phyloP scores from a whole-genome alignment of 495 filamentous ascomycete species.

The Hypoxylon rickii region DNA sequence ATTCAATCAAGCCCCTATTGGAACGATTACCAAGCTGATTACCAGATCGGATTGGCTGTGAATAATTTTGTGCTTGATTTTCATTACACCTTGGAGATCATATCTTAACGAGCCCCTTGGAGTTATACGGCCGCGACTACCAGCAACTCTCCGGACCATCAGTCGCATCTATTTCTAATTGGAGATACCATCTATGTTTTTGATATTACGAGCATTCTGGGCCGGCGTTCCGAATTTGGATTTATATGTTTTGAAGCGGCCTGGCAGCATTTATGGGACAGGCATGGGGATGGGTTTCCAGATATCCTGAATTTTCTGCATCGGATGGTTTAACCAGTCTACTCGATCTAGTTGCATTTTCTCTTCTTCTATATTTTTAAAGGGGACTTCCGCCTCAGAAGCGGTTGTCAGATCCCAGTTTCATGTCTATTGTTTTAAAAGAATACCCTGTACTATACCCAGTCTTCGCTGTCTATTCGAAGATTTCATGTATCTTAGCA shows the following conservation, averaged over 20 bases:
- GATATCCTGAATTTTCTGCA: conserved; percentile 27
- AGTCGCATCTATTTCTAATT: too few relatives aligned
- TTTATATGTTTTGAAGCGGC: conserved; percentile 1
- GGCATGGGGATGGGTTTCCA: conserved; percentile 13
- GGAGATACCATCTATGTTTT: neutral
- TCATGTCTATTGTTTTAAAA: conserved; percentile 29
- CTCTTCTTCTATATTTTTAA: neutral
- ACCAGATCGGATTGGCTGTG: neutral
- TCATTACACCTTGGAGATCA: neutral
- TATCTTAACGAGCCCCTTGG: neutral
- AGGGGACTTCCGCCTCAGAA: neutral
- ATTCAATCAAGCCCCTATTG: neutral
- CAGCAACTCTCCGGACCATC: conserved; percentile 2
- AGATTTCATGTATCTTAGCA: conserved; percentile 3
- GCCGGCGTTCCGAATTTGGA: conserved; percentile 25
- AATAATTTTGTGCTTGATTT: neutral
- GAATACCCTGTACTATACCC: conserved; percentile 36
- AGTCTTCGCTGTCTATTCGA: conserved; percentile 9
- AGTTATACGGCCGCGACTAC: conserved; percentile 2
- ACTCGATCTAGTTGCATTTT: conserved; percentile 19
- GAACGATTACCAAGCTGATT: neutral
- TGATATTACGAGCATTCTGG: neutral
- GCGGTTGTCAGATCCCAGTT: conserved; percentile 16
- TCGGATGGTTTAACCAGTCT: conserved; percentile 18
- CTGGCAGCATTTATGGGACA: conserved; percentile 21